These are phyloP conservation scores for Mycena amicta DNA, from an alignment of 768 basidiomycete species.

Conservation along the genomic window DNA sequence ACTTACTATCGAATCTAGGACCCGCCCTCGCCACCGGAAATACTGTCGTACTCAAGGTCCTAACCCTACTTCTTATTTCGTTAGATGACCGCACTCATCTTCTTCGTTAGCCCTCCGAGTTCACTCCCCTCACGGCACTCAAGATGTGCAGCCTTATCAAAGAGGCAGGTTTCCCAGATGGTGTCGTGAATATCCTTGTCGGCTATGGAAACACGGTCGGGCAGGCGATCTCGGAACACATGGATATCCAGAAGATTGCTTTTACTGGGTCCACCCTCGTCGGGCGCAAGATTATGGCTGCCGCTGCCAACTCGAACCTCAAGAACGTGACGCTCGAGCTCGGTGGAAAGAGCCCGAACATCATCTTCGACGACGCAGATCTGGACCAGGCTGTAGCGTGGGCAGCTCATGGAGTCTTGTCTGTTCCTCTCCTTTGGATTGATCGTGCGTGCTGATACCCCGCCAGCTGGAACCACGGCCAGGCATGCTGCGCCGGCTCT, in stretches of 20 bases:
- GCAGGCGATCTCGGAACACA: slow-evolving; percentile 65
- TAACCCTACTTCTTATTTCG: too few species aligned
- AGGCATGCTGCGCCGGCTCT: slow-evolving; percentile 43
- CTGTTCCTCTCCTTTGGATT: too few species aligned
- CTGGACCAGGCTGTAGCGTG: slow-evolving; percentile 66
- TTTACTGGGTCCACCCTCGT: slow-evolving; percentile 79
- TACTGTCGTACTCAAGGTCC: slow-evolving; percentile 63
- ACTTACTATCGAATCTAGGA: too few species aligned
- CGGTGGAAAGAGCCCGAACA: slow-evolving; percentile 65
- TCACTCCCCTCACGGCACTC: slow-evolving; percentile 71
- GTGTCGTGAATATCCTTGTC: slow-evolving; percentile 71
- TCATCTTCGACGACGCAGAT: slow-evolving; percentile 69
- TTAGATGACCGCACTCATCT: background rate
- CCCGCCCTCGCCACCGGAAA: slow-evolving; percentile 82
- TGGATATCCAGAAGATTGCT: slow-evolving; percentile 67
- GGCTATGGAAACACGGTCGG: slow-evolving; percentile 63
- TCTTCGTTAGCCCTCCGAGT: slow-evolving; percentile 58
- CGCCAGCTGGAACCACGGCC: slow-evolving; percentile 33
- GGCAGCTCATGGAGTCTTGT: slow-evolving; percentile 71
- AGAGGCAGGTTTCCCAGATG: slow-evolving; percentile 76
- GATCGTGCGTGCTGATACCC: too few species aligned
- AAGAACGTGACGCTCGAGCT: slow-evolving; percentile 78
- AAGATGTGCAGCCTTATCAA: slow-evolving; percentile 50
- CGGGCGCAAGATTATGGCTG: slow-evolving; percentile 72
- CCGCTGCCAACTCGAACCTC: slow-evolving; percentile 71